Evolutionary conservation across 306 rosid genomes (phyloP), one percentile per base, ranked within the genome.

Genomic region (Vachellia pachyceras): DNA sequence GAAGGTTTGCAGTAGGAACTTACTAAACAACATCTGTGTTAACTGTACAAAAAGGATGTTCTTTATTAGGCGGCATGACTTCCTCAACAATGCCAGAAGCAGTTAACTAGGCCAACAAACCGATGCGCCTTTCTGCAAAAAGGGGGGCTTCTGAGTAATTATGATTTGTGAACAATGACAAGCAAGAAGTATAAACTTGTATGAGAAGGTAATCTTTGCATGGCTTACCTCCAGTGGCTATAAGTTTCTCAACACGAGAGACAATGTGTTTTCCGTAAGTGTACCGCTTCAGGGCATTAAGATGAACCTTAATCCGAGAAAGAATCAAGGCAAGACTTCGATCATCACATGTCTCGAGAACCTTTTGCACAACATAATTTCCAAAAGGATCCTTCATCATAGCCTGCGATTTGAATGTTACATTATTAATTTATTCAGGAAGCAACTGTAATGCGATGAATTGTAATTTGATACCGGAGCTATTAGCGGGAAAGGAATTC

Each of bases 371-470:
- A 72, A 95, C 98, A 55, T 95, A 95, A 86, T 95, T 95, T 76
- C 97, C 99, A 79, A 92, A 95, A 12, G 96, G 99, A 86, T 95
- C 98, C 79, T 95, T 95, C 99, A 95, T 95, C 98, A 95, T 95
- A 46, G 92, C 94, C 99, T 95, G 90, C 87, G 77, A 77, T 73
- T 83, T 76, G 11, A 58, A 83, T 63, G 61, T 78, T 54, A 41
- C 45, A 72, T 63, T 45, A 76, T 85, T 54, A 77, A 25, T 23
- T 23, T 25, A 60, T 47, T 71, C 84, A 84, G 36, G 37, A 45
- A 42, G 69, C 6, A 47, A 17, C 58, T 52, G 25, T 22, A 44
- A 69, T 50, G 73, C 33, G 36, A 55, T 29, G 1, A 29, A 64
- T 66, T 61, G 63, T 8, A 69, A 45, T 18, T 44, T 85, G 58